Conservation (phyloP, 2,329 filamentous ascomycete genomes). For the Monosporascus sp. region DNA sequence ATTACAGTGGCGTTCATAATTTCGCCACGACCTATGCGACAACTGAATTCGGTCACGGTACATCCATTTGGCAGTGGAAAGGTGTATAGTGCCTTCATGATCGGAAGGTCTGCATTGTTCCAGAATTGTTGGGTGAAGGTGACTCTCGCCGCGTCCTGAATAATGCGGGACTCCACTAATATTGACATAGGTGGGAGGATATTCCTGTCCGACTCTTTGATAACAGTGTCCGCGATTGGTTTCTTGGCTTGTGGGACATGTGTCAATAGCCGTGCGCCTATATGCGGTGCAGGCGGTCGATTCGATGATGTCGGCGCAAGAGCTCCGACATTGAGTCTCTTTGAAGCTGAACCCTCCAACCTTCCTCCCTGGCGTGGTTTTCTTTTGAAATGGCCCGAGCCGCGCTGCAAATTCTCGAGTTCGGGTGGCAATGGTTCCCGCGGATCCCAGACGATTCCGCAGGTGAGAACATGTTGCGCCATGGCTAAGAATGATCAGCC, state of each 20-base stretch:
- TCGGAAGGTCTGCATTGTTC: slow-evolving; percentile 17
- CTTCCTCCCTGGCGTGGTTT: background rate
- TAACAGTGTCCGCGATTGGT: too few relatives aligned
- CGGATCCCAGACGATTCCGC: slow-evolving; percentile 18
- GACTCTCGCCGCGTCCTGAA: slow-evolving; percentile 18
- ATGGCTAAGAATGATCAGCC: too few relatives aligned
- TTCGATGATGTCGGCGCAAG: too few relatives aligned
- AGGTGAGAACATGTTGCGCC: slow-evolving; percentile 4
- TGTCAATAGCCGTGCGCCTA: too few relatives aligned
- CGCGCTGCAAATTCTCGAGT: background rate
- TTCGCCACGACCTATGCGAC: slow-evolving; percentile 16
- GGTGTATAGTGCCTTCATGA: slow-evolving; percentile 19
- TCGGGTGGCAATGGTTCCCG: slow-evolving; percentile 17
- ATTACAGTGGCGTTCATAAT: slow-evolving; percentile 15
- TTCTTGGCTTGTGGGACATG: too few relatives aligned
- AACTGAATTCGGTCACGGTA: slow-evolving; percentile 20
- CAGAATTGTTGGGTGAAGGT: slow-evolving; percentile 19
- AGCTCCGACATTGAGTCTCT: fast-evolving
- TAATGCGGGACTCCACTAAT: slow-evolving; percentile 16
- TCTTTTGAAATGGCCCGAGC: background rate
- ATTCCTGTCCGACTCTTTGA: background rate
- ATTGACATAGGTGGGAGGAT: slow-evolving; percentile 18
- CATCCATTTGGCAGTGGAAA: slow-evolving; percentile 21
- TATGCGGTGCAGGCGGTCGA: too few relatives aligned
- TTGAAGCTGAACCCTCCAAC: too few relatives aligned